Conservation (phyloP, 2,329 filamentous ascomycete genomes). For the Aspergillus sp. region DNA sequence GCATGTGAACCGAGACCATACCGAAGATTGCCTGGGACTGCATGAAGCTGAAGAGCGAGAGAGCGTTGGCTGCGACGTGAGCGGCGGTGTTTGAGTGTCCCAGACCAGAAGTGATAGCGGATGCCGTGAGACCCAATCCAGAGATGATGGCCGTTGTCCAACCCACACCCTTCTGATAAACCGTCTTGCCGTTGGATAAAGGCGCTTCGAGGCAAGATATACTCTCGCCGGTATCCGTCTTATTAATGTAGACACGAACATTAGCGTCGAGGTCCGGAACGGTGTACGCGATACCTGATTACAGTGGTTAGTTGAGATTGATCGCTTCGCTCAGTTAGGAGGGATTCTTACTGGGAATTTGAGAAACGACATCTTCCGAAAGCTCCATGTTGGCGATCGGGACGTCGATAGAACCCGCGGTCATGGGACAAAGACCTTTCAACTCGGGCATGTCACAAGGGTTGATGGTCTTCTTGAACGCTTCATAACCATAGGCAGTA, state of each 20-base stretch:
- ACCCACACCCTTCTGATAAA: conserved; percentile 80
- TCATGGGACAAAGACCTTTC: conserved; percentile 84
- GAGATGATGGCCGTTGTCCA: conserved; percentile 88
- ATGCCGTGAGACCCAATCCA: conserved; percentile 75
- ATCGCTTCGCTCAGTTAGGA: background rate
- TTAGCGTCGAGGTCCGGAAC: conserved; percentile 88
- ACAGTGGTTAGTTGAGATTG: conserved; percentile 2
- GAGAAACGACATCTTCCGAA: conserved; percentile 50
- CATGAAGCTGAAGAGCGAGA: conserved; percentile 93
- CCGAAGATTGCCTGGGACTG: conserved; percentile 90
- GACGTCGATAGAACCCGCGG: conserved; percentile 73
- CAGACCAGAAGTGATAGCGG: conserved; percentile 81
- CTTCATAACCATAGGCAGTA: conserved; percentile 75
- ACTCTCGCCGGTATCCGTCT: conserved; percentile 56
- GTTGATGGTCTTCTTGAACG: conserved; percentile 63
- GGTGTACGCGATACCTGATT: conserved; percentile 69
- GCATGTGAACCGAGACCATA: conserved; percentile 73
- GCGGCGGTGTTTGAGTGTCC: conserved; percentile 92
- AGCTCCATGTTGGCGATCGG: conserved; percentile 62
- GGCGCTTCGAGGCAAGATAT: conserved; percentile 84
- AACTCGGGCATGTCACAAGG: conserved; percentile 65
- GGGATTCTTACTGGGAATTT: conserved; percentile 59
- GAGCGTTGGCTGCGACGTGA: conserved; percentile 86
- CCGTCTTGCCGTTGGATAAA: conserved; percentile 87
- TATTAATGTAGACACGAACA: conserved; percentile 76